Base-by-base conservation (phyloP, 352 stramenopile genomes). In the Globisporangium spinosum region DNA sequence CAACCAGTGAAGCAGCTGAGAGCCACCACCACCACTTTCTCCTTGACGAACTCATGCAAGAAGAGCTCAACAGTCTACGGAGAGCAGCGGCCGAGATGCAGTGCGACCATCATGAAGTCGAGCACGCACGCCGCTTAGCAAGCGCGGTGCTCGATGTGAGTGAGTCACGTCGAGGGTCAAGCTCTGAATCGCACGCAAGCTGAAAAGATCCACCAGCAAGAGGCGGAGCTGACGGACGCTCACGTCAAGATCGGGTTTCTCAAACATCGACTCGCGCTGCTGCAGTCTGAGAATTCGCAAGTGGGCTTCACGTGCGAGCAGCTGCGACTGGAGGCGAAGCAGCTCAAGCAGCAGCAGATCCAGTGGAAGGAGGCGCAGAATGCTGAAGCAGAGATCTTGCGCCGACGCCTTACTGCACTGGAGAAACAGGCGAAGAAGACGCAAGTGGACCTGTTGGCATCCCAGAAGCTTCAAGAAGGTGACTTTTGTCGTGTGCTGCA, bases 361-460 rank as follows among this genome's bases (percentile, higher is more conserved):
- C 66, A 76, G 22, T 62, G 69, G 8, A 49, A 67, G 7, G 62
- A 78, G n/a, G 62, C 59, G 2, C 69, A 88, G 43, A 73, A 56
- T 15, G 84, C 84, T 5, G 82, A 92, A 53, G 53, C 62, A 1
- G 80, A 92, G 58, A 92, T 92, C 43, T 67, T 92, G 23, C 75
- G 82, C 6, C 69, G 76, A 12, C 70, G 70, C 7, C 68, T 92
- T 0, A 69, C 77, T 7, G 17, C 56, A 8, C 40, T 71, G 1
- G 76, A 77, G 45, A 67, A 64, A 8, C 69, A 79, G 27, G 43
- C 43, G 1, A 77, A 77, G 22, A 45, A 65, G 10, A 32, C 82
- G 22, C 69, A 82, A 43, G 7, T 70, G 20, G 78, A 84, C 29
- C 57, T 85, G 10, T 29, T 40, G 13, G 65, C 62, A 4, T 75